These are phyloP conservation scores for Phytophthora multivora DNA, from an alignment of 352 stramenopile genomes.

Conservation along the genomic window DNA sequence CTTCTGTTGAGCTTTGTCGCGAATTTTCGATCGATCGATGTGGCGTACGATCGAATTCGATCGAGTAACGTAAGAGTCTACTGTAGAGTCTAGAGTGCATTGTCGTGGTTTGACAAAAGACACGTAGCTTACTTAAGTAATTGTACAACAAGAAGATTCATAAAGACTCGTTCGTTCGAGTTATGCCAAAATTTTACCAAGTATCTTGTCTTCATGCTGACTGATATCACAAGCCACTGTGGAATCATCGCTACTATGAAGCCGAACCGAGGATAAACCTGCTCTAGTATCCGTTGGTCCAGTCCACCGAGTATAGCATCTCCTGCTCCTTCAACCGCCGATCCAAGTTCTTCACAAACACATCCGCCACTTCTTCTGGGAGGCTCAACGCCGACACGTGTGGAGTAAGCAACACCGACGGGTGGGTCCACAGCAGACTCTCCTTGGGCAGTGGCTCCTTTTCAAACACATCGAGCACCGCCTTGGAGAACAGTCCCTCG, in stretches of 20 bases:
- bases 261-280: neutral
- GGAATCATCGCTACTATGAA: neutral
- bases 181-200: too few relatives aligned
- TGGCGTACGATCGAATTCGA: neutral
- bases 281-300: conserved; percentile 52
- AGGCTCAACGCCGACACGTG: conserved; percentile 85
- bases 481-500: conserved; percentile 55
- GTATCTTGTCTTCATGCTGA: neutral
- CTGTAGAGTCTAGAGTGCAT: too few relatives aligned
- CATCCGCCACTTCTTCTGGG: conserved; percentile 71
- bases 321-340: conserved; percentile 39
- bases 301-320: conserved; percentile 59
- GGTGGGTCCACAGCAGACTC: conserved; percentile 71
- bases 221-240: neutral
- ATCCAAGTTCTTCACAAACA: conserved; percentile 75
- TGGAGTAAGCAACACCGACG: conserved; percentile 73
- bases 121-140: too few relatives aligned
- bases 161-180: too few relatives aligned
- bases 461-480: conserved; percentile 70
- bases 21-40: neutral
- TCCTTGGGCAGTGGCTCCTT: conserved; percentile 47
- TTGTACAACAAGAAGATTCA: too few relatives aligned
- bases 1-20: neutral
- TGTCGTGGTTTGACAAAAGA: neutral
- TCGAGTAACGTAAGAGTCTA: too few relatives aligned